Conservation (phyloP, 2,329 filamentous ascomycete genomes). For the Lasiodiplodia theobromae region DNA sequence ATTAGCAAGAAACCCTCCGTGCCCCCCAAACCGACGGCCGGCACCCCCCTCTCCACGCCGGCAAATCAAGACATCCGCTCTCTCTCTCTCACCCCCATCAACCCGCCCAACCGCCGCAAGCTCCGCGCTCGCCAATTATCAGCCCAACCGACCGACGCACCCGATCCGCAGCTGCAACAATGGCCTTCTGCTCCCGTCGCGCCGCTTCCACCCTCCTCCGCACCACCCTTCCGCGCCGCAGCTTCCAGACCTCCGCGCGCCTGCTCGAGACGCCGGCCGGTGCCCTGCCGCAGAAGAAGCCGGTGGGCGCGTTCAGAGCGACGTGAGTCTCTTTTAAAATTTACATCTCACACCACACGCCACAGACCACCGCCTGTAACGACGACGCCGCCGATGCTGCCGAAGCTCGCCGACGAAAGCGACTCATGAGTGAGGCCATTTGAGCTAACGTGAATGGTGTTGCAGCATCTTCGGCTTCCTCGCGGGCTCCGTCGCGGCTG, state of each 20-base stretch:
- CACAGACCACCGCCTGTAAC: not conserved
- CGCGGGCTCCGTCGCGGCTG: slow-evolving; percentile 79
- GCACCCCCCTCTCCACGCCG: not conserved
- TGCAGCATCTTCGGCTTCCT: slow-evolving; percentile 91
- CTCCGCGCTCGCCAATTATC: slow-evolving; percentile 6
- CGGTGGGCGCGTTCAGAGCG: slow-evolving; percentile 74
- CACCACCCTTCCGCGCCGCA: slow-evolving; percentile 40
- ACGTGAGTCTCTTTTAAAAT: slow-evolving; percentile 60
- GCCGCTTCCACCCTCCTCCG: slow-evolving; percentile 42
- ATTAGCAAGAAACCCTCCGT: slow-evolving; percentile 12
- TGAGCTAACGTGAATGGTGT: not conserved
- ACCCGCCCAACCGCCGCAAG: not conserved
- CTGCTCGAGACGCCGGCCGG: slow-evolving; percentile 39
- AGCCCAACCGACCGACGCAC: not conserved
- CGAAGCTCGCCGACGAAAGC: not conserved
- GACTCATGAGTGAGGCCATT: not conserved
- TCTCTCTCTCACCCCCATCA: not conserved
- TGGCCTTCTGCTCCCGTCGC: slow-evolving; percentile 54
- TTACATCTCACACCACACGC: not conserved
- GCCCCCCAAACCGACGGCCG: not conserved
- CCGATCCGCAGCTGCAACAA: slow-evolving; percentile 36
- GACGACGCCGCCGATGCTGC: not conserved
- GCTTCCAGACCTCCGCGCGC: slow-evolving; percentile 50
- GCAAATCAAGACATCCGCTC: slow-evolving; percentile 2
- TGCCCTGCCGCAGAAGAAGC: slow-evolving; percentile 58